phyloP scores from a whole-genome alignment of 129 eudicot genomes.

The Flaveria trinervia region DNA sequence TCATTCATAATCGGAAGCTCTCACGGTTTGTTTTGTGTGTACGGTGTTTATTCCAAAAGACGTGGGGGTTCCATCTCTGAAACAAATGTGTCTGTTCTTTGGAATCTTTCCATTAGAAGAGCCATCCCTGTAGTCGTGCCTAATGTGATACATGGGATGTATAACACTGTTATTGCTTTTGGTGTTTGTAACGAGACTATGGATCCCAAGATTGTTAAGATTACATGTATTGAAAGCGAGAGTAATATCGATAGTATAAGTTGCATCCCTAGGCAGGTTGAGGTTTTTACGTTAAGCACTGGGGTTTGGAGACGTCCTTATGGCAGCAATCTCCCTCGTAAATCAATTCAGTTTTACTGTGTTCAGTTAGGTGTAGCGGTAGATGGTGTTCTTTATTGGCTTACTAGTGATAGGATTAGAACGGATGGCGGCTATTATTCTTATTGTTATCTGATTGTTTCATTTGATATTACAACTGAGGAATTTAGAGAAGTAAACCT shows the following conservation, averaged over 20 bases:
- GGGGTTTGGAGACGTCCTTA: not conserved
- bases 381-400: not conserved
- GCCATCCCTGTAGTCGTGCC: constrained; percentile 12
- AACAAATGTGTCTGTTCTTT: constrained; percentile 15
- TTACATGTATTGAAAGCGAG: constrained; percentile 21
- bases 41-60: not conserved
- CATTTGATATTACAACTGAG: not conserved
- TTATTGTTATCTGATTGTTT: not conserved
- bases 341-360: not conserved
- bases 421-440: not conserved
- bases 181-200: constrained; percentile 36
- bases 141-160: not conserved
- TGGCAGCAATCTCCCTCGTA: not conserved
- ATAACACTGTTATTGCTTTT: constrained; percentile 37
- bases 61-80: too few relatives aligned
- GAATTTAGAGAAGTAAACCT: not conserved
- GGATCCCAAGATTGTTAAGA: constrained; percentile 36
- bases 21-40: constrained; percentile 29
- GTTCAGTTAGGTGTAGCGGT: not conserved
- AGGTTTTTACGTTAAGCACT: not conserved
- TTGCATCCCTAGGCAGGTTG: not conserved
- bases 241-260: not conserved
- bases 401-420: not conserved
- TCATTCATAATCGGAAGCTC: not conserved
- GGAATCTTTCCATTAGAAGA: constrained; percentile 40